Conservation (phyloP, 2,329 filamentous ascomycete species). For the Penicillium polonicum region DNA sequence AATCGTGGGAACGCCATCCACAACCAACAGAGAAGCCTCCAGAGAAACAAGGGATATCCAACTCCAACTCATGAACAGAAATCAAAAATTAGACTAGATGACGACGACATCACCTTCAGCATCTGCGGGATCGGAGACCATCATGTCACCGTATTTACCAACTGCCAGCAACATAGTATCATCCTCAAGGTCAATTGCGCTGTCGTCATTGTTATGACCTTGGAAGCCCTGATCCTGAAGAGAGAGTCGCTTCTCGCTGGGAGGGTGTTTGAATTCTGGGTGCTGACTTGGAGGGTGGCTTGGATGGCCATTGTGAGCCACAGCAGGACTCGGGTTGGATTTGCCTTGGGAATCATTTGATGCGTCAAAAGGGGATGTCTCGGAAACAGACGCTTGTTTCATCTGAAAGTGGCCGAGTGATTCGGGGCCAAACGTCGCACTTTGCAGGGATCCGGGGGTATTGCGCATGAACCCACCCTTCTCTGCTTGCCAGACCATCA, state of each 20-base stretch:
- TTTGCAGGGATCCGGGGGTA: slow-evolving; percentile 38
- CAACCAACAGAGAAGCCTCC: slow-evolving; percentile 25
- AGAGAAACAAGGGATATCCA: slow-evolving; percentile 29
- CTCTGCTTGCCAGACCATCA: slow-evolving; percentile 85
- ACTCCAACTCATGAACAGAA: slow-evolving; percentile 30
- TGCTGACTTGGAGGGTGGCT: slow-evolving; percentile 19
- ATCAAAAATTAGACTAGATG: slow-evolving; percentile 35
- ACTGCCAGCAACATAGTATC: slow-evolving; percentile 44
- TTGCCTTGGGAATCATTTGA: slow-evolving; percentile 20
- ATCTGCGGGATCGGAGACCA: slow-evolving; percentile 47
- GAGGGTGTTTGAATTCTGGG: slow-evolving; percentile 22
- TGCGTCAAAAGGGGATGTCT: slow-evolving; percentile 21
- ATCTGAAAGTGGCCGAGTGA: slow-evolving; percentile 24
- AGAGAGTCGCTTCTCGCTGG: slow-evolving; percentile 44
- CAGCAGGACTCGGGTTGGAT: slow-evolving; percentile 19
- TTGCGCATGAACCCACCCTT: slow-evolving; percentile 80
- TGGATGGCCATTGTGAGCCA: slow-evolving; percentile 18
- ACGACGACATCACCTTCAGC: slow-evolving; percentile 48
- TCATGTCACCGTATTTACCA: slow-evolving; percentile 48
- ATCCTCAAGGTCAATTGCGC: slow-evolving; percentile 66
- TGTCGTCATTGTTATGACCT: slow-evolving; percentile 60
- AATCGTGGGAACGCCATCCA: slow-evolving; percentile 20
- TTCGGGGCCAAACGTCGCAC: slow-evolving; percentile 25
- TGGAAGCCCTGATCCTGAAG: slow-evolving; percentile 44
- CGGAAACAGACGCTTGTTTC: slow-evolving; percentile 20